Evolutionary conservation across 257 asterid species (phyloP).

Genomic region (Gentiana macrophylla): DNA sequence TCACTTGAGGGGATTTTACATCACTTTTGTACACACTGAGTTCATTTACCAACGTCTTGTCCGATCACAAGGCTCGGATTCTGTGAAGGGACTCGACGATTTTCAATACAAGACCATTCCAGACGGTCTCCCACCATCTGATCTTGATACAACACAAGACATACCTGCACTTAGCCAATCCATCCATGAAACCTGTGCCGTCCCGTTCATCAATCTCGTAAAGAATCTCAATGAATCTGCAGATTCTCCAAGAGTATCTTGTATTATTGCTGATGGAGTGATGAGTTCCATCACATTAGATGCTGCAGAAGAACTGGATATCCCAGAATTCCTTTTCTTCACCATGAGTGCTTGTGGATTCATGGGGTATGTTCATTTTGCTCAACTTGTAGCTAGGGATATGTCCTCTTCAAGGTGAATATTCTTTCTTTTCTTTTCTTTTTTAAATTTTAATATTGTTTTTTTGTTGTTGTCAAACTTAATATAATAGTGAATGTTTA

Average conservation of each 20-base stretch:
- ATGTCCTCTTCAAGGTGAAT: slow-evolving; percentile 48
- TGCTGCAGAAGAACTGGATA: slow-evolving; percentile 41
- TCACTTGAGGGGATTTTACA: slow-evolving; percentile 46
- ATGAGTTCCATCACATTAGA: slow-evolving; percentile 52
- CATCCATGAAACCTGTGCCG: slow-evolving; percentile 15
- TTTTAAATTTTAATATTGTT: too few relatives aligned
- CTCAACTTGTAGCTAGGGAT: slow-evolving; percentile 33
- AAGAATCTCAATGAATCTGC: slow-evolving; percentile 29
- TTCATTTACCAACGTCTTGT: slow-evolving; percentile 55
- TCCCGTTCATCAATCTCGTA: slow-evolving; percentile 39
- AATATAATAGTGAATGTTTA: not conserved
- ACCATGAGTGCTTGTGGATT: slow-evolving; percentile 56
- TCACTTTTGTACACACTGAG: slow-evolving; percentile 64
- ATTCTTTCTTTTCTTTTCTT: not conserved
- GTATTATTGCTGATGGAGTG: slow-evolving; percentile 58
- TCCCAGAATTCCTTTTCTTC: slow-evolving; percentile 57
- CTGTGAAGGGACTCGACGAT: slow-evolving; percentile 33
- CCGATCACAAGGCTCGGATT: slow-evolving; percentile 38
- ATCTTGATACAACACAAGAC: slow-evolving; percentile 54
- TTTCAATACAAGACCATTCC: slow-evolving; percentile 51
- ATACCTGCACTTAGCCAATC: slow-evolving; percentile 46
- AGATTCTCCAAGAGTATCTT: slow-evolving; percentile 35
- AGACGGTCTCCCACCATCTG: slow-evolving; percentile 56
- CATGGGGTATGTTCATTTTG: slow-evolving; percentile 38
- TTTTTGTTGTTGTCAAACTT: not conserved